phyloP scores from a whole-genome alignment of 2,329 filamentous ascomycete species.

The Neofusicoccum laricinum region DNA sequence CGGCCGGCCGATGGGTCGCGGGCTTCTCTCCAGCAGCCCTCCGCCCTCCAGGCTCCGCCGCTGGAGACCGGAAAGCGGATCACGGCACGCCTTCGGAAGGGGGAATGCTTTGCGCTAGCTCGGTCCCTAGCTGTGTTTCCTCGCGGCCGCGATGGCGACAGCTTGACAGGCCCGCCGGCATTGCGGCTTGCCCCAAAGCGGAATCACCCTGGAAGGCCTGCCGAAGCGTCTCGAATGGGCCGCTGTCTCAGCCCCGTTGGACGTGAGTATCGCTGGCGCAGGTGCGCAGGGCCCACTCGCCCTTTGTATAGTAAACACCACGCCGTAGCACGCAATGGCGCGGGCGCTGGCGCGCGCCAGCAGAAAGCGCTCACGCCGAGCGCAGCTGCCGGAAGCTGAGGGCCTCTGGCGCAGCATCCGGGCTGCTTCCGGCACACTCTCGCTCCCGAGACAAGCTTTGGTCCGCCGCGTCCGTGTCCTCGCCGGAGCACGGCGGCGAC shows the following conservation, averaged over 20 bases:
- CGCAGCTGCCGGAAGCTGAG: neutral
- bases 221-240: constrained; percentile 9
- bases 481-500: neutral
- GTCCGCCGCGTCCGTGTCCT: too few relatives aligned
- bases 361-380: neutral
- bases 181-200: neutral
- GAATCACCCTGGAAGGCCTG: neutral
- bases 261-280: neutral
- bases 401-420: neutral
- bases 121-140: neutral
- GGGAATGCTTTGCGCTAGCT: neutral
- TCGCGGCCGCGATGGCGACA: neutral
- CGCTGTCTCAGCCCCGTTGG: neutral
- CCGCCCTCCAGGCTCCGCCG: neutral
- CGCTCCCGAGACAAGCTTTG: constrained; percentile 1
- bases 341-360: too few relatives aligned
- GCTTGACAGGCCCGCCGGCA: neutral
- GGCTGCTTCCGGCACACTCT: neutral
- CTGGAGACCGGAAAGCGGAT: neutral
- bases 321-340: neutral
- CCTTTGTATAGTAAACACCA: neutral
- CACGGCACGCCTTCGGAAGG: neutral
- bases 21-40: constrained; percentile 3
- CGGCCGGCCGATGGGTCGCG: neutral
- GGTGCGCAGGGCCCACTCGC: neutral